Base-by-base conservation (phyloP, 2,329 filamentous ascomycete genomes). In the Xylaria sp. region DNA sequence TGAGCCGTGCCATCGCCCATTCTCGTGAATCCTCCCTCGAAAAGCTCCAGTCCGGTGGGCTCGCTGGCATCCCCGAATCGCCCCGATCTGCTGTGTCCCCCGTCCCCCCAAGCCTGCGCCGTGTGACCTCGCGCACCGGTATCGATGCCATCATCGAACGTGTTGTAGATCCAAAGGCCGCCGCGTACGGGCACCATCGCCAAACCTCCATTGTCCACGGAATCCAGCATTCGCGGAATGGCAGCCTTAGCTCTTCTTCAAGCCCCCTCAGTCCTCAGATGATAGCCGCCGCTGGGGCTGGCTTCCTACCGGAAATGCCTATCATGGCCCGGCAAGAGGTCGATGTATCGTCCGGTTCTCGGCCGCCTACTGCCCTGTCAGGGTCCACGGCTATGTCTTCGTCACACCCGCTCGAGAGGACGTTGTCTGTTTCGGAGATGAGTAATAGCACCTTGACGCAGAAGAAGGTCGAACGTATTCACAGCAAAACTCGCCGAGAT, bases 191-290 rank as follows among this genome's bases (percentile, higher is more conserved):
- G 68, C 94, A 99, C 80, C 94, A 98, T 81, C 91, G 96, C 64
- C 94, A 99, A 82, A 97, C 95, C 0, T 98, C 95, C 57, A 98
- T 98, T 75, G 94, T 98, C 65, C 93, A 98, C 88, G 95, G 96
- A 76, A 90, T 97, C 73, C 94, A 97, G 79, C 96, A 99, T 88
- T 88, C 88, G 75, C 86, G 95, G 81, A 97, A 97, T 86, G 92
- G 94, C 75, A 98, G 94, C 82, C 89, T 92, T 72, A 94, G 93
- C 78, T 89, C 92, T 65, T 88, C 91, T 42, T 91, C 91, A 32
- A 97, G 92, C 79, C 95, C 95, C 67, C 85, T 98, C 75, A 97
- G 93, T 80, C 93, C 94, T 63, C 92, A 97, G 80, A 90, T 94
- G 80, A 94, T 95, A 76, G 89, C 92, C 63, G 89, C 90, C 53